These are phyloP conservation scores for Psidium friedrichsthalianum DNA, from an alignment of 345 rosid genomes.

Conservation along the genomic window DNA sequence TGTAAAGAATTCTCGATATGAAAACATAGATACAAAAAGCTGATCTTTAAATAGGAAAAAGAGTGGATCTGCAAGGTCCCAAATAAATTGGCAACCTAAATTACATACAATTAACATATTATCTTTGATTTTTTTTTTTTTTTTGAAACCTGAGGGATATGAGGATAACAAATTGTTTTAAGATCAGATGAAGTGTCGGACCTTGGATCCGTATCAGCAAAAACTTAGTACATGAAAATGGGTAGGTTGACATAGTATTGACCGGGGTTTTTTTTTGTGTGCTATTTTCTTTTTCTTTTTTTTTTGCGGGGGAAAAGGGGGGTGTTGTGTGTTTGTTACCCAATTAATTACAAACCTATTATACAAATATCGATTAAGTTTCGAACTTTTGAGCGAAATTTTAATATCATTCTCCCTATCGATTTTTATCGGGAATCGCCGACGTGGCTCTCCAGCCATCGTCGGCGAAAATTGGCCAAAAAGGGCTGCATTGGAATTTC, in stretches of 20 bases:
- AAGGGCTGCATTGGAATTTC: not conserved
- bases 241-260: not conserved
- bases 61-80: no score
- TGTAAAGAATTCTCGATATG: no score
- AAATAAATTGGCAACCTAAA: no score
- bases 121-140: no score
- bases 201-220: not conserved
- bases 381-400: rapidly evolving
- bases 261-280: no score
- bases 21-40: no score
- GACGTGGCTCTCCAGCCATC: not conserved
- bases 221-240: not conserved
- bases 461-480: rapidly evolving
- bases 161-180: not conserved
- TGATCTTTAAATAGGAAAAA: no score
- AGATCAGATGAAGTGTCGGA: not conserved
- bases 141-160: not conserved
- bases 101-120: no score
- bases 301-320: no score
- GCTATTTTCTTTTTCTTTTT: no score
- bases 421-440: rapidly evolving
- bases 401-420: rapidly evolving
- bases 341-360: not conserved
- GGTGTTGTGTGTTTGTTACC: not conserved
- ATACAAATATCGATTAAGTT: not conserved